These are phyloP conservation scores for Sechiopsis laciniata DNA, from an alignment of 306 rosid species.

Conservation along the genomic window DNA sequence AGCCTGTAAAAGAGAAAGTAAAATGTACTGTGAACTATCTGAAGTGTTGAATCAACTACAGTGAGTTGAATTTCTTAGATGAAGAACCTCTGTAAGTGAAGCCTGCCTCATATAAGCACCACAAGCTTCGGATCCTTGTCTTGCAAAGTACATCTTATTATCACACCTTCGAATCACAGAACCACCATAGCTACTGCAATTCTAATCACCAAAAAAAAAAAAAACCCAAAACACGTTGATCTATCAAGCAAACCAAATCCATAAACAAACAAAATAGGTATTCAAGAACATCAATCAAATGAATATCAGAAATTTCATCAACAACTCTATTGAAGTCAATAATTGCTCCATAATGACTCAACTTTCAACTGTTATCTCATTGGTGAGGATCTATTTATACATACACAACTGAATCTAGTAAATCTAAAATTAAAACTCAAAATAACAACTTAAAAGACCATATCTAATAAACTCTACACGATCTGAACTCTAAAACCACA, in stretches of 20 bases:
- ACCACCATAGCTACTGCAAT: slow-evolving; percentile 45
- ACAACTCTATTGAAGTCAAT: neutral
- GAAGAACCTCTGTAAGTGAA: slow-evolving; percentile 37
- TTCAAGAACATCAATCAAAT: neutral
- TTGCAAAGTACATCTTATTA: slow-evolving; percentile 48
- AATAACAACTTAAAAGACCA: too few relatives aligned
- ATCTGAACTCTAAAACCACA: slow-evolving; percentile 8
- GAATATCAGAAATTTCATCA: neutral
- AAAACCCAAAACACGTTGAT: slow-evolving; percentile 18
- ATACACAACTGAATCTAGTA: too few relatives aligned
- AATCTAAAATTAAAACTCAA: too few relatives aligned
- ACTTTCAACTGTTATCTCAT: too few relatives aligned
- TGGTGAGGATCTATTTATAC: too few relatives aligned
- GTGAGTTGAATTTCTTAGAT: too few relatives aligned
- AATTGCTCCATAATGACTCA: too few relatives aligned
- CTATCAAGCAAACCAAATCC: slow-evolving; percentile 13
- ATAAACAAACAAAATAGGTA: neutral
- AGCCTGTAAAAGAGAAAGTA: neutral
- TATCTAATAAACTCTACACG: neutral
- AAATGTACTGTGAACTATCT: neutral
- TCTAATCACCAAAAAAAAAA: slow-evolving; percentile 31
- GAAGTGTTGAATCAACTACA: neutral
- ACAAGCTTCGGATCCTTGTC: slow-evolving; percentile 55
- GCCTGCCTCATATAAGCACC: slow-evolving; percentile 60
- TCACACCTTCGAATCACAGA: slow-evolving; percentile 46